Evolutionary conservation across 2,329 filamentous ascomycete genomes (phyloP).

Genomic region (Orbilia javanica): DNA sequence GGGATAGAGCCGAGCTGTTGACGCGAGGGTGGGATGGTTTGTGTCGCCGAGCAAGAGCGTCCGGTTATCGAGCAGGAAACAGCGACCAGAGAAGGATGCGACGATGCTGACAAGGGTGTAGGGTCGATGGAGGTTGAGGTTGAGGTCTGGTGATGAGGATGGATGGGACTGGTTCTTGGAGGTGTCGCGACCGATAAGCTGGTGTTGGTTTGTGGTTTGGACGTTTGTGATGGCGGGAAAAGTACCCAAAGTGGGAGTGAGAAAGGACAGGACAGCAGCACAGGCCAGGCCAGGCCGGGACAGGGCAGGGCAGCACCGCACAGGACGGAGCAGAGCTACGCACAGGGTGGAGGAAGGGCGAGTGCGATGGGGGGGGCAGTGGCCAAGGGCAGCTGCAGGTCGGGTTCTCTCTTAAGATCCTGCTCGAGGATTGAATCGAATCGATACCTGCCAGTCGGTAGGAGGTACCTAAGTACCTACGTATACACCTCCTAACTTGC

Average conservation of each 20-base stretch:
- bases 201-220: background rate
- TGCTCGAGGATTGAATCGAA: too few species aligned
- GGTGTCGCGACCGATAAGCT: slow-evolving; percentile 19
- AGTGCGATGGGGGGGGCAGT: background rate
- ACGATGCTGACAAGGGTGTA: background rate
- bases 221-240: background rate
- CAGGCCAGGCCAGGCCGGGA: background rate
- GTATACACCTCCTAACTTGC: too few species aligned
- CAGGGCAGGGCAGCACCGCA: background rate
- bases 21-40: slow-evolving; percentile 31
- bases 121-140: background rate
- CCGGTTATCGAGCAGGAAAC: background rate
- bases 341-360: too few species aligned
- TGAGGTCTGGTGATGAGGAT: background rate
- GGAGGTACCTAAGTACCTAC: too few species aligned
- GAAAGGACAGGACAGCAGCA: background rate
- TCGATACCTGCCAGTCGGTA: too few species aligned
- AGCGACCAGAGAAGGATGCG: background rate
- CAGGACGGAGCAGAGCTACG: too few species aligned
- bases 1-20: slow-evolving; percentile 31
- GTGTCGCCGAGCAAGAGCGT: slow-evolving; percentile 23
- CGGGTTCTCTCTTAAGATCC: too few species aligned
- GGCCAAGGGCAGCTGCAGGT: too few species aligned
- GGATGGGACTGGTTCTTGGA: too few species aligned
- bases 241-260: background rate